phyloP scores from a whole-genome alignment of 805 yeast species.

The Pichia gijzeniarum region DNA sequence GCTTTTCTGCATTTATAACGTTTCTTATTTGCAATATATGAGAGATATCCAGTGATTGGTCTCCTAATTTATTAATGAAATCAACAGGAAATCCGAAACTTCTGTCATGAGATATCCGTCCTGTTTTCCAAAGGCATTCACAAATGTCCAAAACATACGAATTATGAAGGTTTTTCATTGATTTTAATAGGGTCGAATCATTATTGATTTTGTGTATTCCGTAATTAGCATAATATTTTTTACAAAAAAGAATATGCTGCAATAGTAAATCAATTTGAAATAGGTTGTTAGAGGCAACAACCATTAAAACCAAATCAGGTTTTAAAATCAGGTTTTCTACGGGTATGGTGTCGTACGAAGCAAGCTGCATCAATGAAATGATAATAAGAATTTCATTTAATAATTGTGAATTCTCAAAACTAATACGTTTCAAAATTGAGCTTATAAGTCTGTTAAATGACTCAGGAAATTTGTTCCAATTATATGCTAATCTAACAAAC shows the following conservation, averaged over 20 bases:
- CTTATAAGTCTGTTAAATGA: background rate
- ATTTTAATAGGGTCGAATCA: conserved; percentile 11
- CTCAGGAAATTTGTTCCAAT: background rate
- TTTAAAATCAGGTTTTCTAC: conserved; percentile 32
- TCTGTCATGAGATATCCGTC: conserved; percentile 28
- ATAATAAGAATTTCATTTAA: conserved; percentile 1
- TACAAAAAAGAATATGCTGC: conserved; percentile 36
- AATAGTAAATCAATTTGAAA: conserved; percentile 34
- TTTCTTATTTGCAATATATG: conserved; percentile 47
- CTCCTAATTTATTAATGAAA: conserved; percentile 29
- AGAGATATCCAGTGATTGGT: conserved; percentile 34
- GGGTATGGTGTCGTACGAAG: conserved; percentile 21
- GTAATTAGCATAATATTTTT: conserved; percentile 29
- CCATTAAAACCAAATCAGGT: conserved; percentile 32
- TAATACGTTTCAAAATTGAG: background rate
- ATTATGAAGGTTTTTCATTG: conserved; percentile 35
- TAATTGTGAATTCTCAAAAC: background rate
- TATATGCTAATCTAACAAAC: background rate
- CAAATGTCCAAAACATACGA: conserved; percentile 49
- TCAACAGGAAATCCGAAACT: conserved; percentile 34
- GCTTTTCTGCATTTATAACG: background rate
- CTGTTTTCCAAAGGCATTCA: conserved; percentile 51
- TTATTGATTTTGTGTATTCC: conserved; percentile 12
- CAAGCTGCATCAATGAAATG: conserved; percentile 7
- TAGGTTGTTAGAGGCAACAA: conserved; percentile 39